Conservation (phyloP, 139 green algal species). For the Micractinium conductrix region DNA sequence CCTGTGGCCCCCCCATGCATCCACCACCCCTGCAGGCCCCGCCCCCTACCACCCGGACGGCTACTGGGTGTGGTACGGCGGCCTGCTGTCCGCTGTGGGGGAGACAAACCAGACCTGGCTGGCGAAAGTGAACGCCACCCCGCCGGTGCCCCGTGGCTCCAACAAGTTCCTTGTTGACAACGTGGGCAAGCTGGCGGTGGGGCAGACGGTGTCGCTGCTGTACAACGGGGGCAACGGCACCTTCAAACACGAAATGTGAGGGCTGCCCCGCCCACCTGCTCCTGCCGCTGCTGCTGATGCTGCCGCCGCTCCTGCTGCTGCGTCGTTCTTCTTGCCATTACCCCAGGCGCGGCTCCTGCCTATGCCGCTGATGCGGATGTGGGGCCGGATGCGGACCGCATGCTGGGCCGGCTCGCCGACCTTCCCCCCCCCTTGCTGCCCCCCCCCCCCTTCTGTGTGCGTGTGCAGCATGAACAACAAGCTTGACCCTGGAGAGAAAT, state of each 20-base stretch:
- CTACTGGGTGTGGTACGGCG: background rate
- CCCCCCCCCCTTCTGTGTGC: background rate
- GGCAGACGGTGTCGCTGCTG: background rate
- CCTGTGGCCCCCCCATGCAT: too few species aligned
- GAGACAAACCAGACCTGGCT: background rate
- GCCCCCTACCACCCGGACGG: background rate
- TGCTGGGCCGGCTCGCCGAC: too few species aligned
- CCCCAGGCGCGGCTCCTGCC: too few species aligned
- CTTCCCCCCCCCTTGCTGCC: too few species aligned
- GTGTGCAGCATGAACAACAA: slow-evolving; percentile 15
- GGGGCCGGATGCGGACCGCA: too few species aligned
- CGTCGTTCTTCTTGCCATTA: too few species aligned
- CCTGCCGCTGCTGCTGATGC: too few species aligned
- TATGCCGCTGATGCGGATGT: too few species aligned
- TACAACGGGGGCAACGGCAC: background rate
- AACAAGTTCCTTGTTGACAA: background rate
- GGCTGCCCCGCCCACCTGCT: too few species aligned
- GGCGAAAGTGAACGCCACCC: background rate
- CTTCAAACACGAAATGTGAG: background rate
- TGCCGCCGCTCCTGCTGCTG: too few species aligned
- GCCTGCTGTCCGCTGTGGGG: background rate
- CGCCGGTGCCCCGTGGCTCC: background rate
- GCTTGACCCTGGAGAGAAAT: background rate
- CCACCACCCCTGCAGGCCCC: background rate
- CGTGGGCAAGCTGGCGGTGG: background rate